Evolutionary conservation across 1,284 basidiomycete species (phyloP), one percentile per base, ranked within the genome.

Genomic region (Cystobasidium slooffiae): DNA sequence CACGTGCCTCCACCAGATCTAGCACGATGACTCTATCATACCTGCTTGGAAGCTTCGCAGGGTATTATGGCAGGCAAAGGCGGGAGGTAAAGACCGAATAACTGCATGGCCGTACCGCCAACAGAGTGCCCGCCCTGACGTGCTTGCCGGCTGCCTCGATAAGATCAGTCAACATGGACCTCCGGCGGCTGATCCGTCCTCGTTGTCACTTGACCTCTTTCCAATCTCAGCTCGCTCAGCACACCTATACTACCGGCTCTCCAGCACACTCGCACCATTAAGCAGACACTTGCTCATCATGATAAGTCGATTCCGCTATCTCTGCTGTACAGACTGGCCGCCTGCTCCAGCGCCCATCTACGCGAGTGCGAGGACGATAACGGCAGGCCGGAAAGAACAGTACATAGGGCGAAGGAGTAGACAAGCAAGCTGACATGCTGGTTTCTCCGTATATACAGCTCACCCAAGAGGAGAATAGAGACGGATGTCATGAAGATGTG

Each of bases 401-500:
- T 49, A 53, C 10, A 51, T 6, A 3, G 10, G 14, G 39, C 12
- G 14, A 37, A 1, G 43, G 9, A 56, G 3, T 10, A 3, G n/a
- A 2, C 24, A 3, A 24, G 49, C 8, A n/a, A 52, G 39, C 52
- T 56, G 66, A 55, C 52, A 55, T 49, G 51, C 18, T 51, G 18
- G n/a, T 47, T 62, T 20, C 39, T 47, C 43, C 43, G 65, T 66
- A 53, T 75, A 53, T 81, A 87, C 86, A 88, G 86, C 80, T 88
- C 89, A 55, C 88, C 89, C 74, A 97, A 94, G 84, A 91, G 96
- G 78, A 90, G 96, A 75, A 96, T 97, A 83, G 96, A 99, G 84
- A 98, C 94, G 67, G 96, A 99, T 86, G 94, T 99, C 74, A 97
- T 98, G 94, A 98, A 97, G 86, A 86, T 99, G 95, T 97, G 82